Base-by-base conservation (phyloP, 345 rosid species). In the Linum tenue region DNA sequence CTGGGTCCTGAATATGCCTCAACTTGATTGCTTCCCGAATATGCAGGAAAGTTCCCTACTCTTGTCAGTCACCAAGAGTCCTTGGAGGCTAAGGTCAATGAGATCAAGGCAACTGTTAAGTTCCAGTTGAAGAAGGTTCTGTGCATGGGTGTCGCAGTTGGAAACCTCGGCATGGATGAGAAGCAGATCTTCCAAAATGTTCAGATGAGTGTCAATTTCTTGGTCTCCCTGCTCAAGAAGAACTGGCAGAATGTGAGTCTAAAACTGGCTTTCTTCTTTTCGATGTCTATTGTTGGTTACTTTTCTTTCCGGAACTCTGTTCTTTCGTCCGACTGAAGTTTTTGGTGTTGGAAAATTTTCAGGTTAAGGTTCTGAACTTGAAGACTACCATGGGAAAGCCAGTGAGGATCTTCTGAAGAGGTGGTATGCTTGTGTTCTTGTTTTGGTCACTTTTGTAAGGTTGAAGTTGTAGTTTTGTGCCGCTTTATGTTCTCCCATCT, bases 141-240 rank as follows among this genome's bases (percentile, higher is more conserved):
- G 4, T 72, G 80, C 71, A 72, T 77, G 80, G 80, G 80, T 9
- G 80, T 77, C n/a, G 80, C 80, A 37, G 80, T 77, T 12, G 80
- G 74, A 0, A 77, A 77, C 61, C 67, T 70, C 1, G 71, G 41
- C 16, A 77, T 77, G 80, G 77, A 72, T 40, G 80, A 77, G 72
- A 77, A 77, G 69, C 80, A 77, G 69, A 64, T 77, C 31, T 77
- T 77, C 72, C 80, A 77, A 50, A 77, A 77, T 22, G 80, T 77
- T 56, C 80, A 77, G 17, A 72, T 77, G 77, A 66, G 72, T 5
- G 65, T 77, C 56, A 77, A 77, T n/a, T 77, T 77, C 63, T 69
- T 77, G 0, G 80, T 77, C 36, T 73, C 77, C 0, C 50, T 77
- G 43, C 50, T 77, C 66, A 77, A 77, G 66, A 77, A 77, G 67